phyloP scores from a whole-genome alignment of 2,329 filamentous ascomycete species.

The Amylocarpus encephaloides region DNA sequence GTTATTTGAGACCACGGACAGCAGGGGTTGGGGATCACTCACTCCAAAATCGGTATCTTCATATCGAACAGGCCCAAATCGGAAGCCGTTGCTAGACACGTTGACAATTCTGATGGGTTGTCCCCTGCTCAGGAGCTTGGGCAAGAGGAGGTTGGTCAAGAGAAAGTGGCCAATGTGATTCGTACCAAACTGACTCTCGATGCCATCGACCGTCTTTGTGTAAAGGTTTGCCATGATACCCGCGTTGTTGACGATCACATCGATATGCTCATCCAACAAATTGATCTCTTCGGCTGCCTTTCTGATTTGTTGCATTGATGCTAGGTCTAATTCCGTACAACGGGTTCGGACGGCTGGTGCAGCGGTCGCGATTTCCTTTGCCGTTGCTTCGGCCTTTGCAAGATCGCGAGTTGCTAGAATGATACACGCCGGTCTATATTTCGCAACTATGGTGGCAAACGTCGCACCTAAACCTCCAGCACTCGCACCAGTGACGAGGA shows the following conservation, averaged over 20 bases:
- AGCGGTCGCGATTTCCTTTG: background rate
- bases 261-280: conserved; percentile 29
- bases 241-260: conserved; percentile 32
- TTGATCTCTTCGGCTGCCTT: conserved; percentile 35
- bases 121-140: conserved; percentile 2
- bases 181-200: conserved; percentile 12
- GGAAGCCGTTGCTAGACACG: conserved; percentile 31
- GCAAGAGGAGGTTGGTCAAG: conserved; percentile 10
- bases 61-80: conserved; percentile 31
- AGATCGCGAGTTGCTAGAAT: conserved; percentile 7
- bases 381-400: conserved; percentile 1
- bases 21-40: no score
- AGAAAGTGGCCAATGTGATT: conserved; percentile 14
- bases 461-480: conserved; percentile 4
- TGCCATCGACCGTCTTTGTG: conserved; percentile 4
- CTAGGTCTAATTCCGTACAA: conserved; percentile 14
- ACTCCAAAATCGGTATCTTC: conserved; percentile 23
- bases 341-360: background rate
- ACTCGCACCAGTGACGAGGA: conserved; percentile 4
- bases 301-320: conserved; percentile 30
- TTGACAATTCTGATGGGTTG: conserved; percentile 6
- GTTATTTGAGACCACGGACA: background rate
- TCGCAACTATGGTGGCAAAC: conserved; percentile 12
- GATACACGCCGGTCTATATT: conserved; percentile 10
- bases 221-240: conserved; percentile 7